Percentiles rank a stretch among this genome's conserved stretches.
Conservation (phyloP, 208 protist species). For the Borovskyia barvae region DNA sequence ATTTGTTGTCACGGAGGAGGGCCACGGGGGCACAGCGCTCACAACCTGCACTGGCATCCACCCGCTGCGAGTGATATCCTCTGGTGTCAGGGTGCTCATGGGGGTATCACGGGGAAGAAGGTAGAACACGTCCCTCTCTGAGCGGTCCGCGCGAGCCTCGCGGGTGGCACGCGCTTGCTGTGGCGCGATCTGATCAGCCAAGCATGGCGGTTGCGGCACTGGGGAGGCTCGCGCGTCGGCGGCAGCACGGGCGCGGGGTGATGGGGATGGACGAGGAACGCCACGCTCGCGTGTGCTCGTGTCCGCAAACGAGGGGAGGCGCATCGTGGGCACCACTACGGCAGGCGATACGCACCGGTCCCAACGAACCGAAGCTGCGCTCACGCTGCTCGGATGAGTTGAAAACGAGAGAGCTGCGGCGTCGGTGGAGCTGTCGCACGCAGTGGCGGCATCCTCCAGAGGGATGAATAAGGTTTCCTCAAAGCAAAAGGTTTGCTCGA, state of each 20-base stretch:
- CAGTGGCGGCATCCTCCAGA: conserved; percentile 11
- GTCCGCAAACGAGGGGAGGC: too few relatives aligned
- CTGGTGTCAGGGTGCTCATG: conserved; percentile 21
- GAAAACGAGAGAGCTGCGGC: conserved; percentile 4
- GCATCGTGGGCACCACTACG: too few relatives aligned
- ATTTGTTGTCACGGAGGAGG: too few relatives aligned
- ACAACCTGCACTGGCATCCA: conserved; percentile 44
- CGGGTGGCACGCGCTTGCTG: conserved; percentile 20
- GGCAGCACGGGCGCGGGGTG: not conserved
- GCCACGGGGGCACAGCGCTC: conserved; percentile 1
- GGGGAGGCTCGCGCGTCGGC: conserved; percentile 11
- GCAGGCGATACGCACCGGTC: not conserved
- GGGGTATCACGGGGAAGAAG: conserved; percentile 17
- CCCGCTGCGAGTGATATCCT: conserved; percentile 28
- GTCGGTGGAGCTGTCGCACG: not conserved
- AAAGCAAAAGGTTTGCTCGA: conserved; percentile 26
- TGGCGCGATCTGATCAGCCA: conserved; percentile 11
- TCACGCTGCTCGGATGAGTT: conserved; percentile 3
- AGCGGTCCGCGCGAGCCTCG: conserved; percentile 9
- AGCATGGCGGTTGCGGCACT: conserved; percentile 11
- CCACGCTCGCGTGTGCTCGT: conserved; percentile 4
- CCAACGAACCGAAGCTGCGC: conserved; percentile 12
- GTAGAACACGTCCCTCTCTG: conserved; percentile 26
- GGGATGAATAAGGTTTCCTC: conserved; percentile 41
- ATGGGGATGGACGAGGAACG: conserved; percentile 4